Base-by-base conservation (phyloP, 495 filamentous ascomycete species). In the Penicillium roqueforti region DNA sequence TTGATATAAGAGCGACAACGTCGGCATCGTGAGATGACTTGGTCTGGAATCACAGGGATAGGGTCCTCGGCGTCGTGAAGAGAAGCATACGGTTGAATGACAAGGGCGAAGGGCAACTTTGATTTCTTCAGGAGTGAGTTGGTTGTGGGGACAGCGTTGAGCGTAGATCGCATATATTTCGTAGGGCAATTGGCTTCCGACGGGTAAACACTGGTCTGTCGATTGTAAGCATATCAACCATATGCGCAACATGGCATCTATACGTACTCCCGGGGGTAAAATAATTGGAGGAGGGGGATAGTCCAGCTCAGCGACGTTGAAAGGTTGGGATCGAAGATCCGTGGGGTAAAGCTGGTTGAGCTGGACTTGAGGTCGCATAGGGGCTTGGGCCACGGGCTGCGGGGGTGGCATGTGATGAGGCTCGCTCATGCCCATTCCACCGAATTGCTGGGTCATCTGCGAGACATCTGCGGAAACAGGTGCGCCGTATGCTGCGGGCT, bases 1-100 rank as follows among this genome's bases (percentile, higher is more conserved):
- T 97, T 97, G 76, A 97, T 97, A 65, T 97, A 97, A 39, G 92
- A 92, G 54, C 92, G 82, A 70, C 93, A 98, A 63, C 93, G 85
- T 68, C 93, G 80, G 75, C 93, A 98, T 63, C 93, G 84, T 34
- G 92, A 92, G 64, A 98, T 98, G 51, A 98, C 91, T 70, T 97
- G 95, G 69, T 98, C 93, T 40, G 92, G 87, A 25, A 96, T 89
- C 41, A 98, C 83, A 6, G 95, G 93, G 6, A 98, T 84, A 18
- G 83, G 81, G 61, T 97, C 95, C 63, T 96, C 93, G 6, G 84
- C 77, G 67, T 98, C 93, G 66, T 96, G 95, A 22, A 98, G 83
- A 14, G 95, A 83, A 23, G 82, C 88, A 62, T 96, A 98, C 4
- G 93, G 93, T 70, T 97, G 92, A 42, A 98, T 96, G 54, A 97